Base-by-base conservation (phyloP, 225 moss, liverwort and hornwort species). In the Marchantia paleacea region DNA sequence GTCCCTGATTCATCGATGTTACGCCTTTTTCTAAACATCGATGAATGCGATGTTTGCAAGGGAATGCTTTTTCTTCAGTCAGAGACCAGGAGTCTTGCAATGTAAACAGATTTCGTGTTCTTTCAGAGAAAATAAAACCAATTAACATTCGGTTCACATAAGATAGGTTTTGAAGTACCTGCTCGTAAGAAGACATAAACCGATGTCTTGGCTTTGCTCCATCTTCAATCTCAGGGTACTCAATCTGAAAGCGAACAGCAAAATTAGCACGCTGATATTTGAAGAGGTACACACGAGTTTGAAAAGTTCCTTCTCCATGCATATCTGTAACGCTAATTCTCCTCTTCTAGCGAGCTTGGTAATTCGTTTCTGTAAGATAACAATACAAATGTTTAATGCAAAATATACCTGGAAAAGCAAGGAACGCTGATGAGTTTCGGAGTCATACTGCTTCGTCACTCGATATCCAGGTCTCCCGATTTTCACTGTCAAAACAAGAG, bases 101-200 rank as follows among this genome's bases (percentile, higher is more conserved):
- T 39, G 39, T 39, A 2, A 5, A 39, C 5, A 5, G 5, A 39
- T 39, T 39, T 39, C 39, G 39, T 39, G 39, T 39, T 39, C 3
- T 39, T 39, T 39, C 39, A 2, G 5, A 39, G 39, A 39, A 5
- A 39, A 39, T 39, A 5, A 39, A 39, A 39, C 39, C 39, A 39
- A 5, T 5, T 39, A 39, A 39, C 2, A 39, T 39, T 39, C 39
- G 39, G 39, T 39, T 39, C 39, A 39, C 2, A 39, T 5, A 39
- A 57, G 2, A 57, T 19, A 57, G 57, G 13, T 19, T 57, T 19
- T 57, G 47, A 62, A 47, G 25, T 84, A 97, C 97, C 93, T 97
- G 95, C 84, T 95, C 97, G 87, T 99, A 99, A 61, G 97, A 99
- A 29, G 97, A 99, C 97, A 99, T 99, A 58, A 99, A 99, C 22